Evolutionary conservation across 2,329 filamentous ascomycete genomes (phyloP).

Genomic region (Lasiodiplodia hormozganensis): DNA sequence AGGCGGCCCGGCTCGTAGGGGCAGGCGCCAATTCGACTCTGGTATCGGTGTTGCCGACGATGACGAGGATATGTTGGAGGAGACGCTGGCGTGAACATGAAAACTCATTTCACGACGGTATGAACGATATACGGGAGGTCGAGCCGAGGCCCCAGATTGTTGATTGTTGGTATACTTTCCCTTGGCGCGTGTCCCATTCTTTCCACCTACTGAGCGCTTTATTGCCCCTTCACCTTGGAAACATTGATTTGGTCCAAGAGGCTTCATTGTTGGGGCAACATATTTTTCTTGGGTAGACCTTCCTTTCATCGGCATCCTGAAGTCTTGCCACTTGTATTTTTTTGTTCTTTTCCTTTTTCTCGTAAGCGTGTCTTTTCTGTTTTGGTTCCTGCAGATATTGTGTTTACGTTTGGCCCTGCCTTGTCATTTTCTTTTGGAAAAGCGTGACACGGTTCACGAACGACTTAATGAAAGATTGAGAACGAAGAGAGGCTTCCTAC

Average conservation of each 20-base stretch:
- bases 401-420: neutral
- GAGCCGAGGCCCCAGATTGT: constrained; percentile 11
- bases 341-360: constrained; percentile 1
- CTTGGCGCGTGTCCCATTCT: neutral
- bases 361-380: neutral
- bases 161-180: constrained; percentile 2
- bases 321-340: constrained; percentile 14
- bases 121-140: neutral
- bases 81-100: constrained; percentile 21
- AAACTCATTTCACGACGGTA: constrained; percentile 7
- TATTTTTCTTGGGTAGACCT: neutral
- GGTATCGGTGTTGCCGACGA: constrained; percentile 42
- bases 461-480: constrained; percentile 11
- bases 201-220: neutral
- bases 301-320: neutral
- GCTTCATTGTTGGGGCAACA: neutral
- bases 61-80: constrained; percentile 34
- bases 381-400: neutral
- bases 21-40: constrained; percentile 41
- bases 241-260: neutral
- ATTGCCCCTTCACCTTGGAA: neutral
- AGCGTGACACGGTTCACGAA: constrained; percentile 2
- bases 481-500: neutral
- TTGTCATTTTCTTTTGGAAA: neutral
- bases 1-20: constrained; percentile 36